Base-by-base conservation (phyloP, 78 protist genomes). In the Tieghemostelium lacteum region DNA sequence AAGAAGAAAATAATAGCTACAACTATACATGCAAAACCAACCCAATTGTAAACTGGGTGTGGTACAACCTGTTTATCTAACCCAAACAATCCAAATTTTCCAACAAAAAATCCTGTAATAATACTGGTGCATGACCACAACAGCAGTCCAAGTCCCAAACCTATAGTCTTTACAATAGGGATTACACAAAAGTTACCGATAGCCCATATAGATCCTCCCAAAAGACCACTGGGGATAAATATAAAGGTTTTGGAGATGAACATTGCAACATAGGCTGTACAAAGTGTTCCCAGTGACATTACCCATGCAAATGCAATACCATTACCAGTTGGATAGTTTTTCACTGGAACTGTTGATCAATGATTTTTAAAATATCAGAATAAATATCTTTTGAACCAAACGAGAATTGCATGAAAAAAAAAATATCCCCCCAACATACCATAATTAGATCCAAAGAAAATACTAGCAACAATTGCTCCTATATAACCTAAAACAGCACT, bases 81-180 rank as follows among this genome's bases (percentile, higher is more conserved):
- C 24, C 96, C 98, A 31, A 94, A 87, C 37, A 69, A 52, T 22
- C 96, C 96, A 45, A 96, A 96, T 36, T 87, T 85, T 33, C 97
- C 95, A 16, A 67, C 42, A 20, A 89, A 72, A 73, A 76, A 96
- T 28, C 98, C 97, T 3, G 66, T 57, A 61, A 95, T 42, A 58
- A 95, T 49, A 67, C 88, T 94, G 20, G 95, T 6, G 20, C 71
- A 45, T 7, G 95, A 73, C 98, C 98, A 96, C 34, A 95, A n/a
- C 19, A 89, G 60, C 54, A 96, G 24, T 3, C 97, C 98, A 19
- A 95, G 58, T 7, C 96, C 94, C 14, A 96, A 67, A 22, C 98
- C 98, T 34, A 94, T 75, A 6, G 80, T 17, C 17, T 94, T 67
- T 10, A 96, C 94, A 55, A 95, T 83, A 2, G 96, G 94, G 28